A percentile compares a stretch with the other conserved stretches of the same genome.
Evolutionary conservation across 805 yeast genomes (phyloP).

Genomic region (Huiozyma naganishii): DNA sequence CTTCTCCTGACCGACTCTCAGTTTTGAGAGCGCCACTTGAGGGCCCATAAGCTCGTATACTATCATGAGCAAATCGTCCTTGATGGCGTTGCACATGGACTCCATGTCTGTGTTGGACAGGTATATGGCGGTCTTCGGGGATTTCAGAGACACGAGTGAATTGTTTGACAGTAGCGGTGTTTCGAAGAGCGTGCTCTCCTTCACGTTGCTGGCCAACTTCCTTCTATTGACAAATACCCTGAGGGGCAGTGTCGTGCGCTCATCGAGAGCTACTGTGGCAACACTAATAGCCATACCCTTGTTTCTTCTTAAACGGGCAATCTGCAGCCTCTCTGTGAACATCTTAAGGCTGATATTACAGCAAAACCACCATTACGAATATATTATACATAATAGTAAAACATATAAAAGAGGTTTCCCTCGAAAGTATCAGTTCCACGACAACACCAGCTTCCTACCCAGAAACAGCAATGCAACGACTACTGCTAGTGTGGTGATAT

Average conservation of each 20-base stretch:
- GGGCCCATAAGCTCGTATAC: slow-evolving; percentile 22
- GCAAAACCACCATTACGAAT: too few species aligned
- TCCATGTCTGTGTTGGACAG: slow-evolving; percentile 24
- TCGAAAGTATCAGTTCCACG: too few species aligned
- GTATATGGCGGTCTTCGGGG: slow-evolving; percentile 20
- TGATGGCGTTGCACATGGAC: slow-evolving; percentile 18
- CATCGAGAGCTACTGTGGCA: slow-evolving; percentile 16
- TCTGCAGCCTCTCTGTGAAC: too few species aligned
- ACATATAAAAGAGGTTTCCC: too few species aligned
- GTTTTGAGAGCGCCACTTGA: slow-evolving; percentile 12
- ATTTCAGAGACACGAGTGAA: slow-evolving; percentile 24
- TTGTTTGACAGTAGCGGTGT: slow-evolving; percentile 27
- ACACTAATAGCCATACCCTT: slow-evolving; percentile 12
- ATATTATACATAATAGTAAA: too few species aligned
- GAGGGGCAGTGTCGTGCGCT: slow-evolving; percentile 17
- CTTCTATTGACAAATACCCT: slow-evolving; percentile 23
- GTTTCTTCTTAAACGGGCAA: too few species aligned
- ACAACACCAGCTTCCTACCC: too few species aligned
- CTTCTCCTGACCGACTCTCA: slow-evolving; percentile 17
- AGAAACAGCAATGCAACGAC: too few species aligned
- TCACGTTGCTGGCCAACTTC: slow-evolving; percentile 14
- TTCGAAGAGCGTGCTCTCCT: slow-evolving; percentile 17
- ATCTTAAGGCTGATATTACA: too few species aligned
- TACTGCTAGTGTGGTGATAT: neutral
- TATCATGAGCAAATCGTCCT: slow-evolving; percentile 18